Evolutionary conservation across 1,284 basidiomycete genomes (phyloP).

Genomic region (Rhodotorula sp.): DNA sequence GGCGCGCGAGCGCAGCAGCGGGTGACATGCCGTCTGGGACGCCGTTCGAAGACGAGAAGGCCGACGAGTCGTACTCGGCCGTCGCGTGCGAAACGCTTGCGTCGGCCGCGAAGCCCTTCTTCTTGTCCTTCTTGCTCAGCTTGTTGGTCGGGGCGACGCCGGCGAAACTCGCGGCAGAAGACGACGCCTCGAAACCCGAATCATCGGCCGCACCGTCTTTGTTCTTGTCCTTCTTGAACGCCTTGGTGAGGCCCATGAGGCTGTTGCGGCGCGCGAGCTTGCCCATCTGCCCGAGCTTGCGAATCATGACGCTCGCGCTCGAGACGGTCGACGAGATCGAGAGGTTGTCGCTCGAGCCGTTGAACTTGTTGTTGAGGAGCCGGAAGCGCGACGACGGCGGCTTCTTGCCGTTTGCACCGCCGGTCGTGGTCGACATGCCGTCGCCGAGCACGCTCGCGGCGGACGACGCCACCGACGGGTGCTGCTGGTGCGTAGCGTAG

Average conservation of each 20-base stretch:
- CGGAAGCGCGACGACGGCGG: slow-evolving; percentile 38
- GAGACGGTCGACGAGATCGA: slow-evolving; percentile 95
- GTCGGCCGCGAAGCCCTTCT: slow-evolving; percentile 66
- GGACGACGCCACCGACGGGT: slow-evolving; percentile 16
- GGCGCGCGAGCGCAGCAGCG: slow-evolving; percentile 84
- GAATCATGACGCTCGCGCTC: slow-evolving; percentile 94
- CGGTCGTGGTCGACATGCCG: slow-evolving; percentile 24
- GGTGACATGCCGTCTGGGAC: slow-evolving; percentile 69
- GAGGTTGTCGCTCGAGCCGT: slow-evolving; percentile 95
- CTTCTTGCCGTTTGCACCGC: neutral
- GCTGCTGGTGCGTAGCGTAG: slow-evolving; percentile 11
- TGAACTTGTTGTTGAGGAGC: slow-evolving; percentile 86
- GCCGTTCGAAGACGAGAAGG: slow-evolving; percentile 55
- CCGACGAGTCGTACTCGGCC: slow-evolving; percentile 69
- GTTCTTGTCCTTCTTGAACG: slow-evolving; percentile 78
- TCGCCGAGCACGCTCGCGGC: slow-evolving; percentile 13
- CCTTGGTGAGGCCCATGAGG: slow-evolving; percentile 40
- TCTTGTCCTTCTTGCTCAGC: slow-evolving; percentile 49
- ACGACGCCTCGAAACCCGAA: slow-evolving; percentile 41
- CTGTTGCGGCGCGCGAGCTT: slow-evolving; percentile 37
- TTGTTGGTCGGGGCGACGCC: slow-evolving; percentile 21
- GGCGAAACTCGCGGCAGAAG: slow-evolving; percentile 45
- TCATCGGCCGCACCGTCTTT: slow-evolving; percentile 56
- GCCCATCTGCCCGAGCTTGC: slow-evolving; percentile 91
- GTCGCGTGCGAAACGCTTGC: slow-evolving; percentile 80